These are phyloP conservation scores for Plantago elongata DNA, from an alignment of 257 asterid genomes.

Conservation along the genomic window DNA sequence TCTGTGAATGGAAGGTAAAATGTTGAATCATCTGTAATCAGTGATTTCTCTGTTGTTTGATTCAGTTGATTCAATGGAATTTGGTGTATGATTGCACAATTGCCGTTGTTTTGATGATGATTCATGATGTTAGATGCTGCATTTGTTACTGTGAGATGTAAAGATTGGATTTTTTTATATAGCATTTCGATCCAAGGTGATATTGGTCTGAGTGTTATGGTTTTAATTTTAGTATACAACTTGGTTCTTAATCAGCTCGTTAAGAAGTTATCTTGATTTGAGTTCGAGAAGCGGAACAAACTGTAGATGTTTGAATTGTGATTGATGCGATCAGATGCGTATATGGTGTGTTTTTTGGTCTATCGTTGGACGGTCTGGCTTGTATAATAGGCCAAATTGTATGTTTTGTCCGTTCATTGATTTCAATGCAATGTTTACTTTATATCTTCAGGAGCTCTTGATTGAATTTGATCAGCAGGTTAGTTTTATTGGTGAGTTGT, in stretches of 20 bases:
- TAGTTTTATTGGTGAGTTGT: too few species aligned
- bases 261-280: too few species aligned
- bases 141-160: not conserved
- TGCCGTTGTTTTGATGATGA: not conserved
- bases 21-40: not conserved
- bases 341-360: not conserved
- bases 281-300: too few species aligned
- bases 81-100: too few species aligned
- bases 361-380: not conserved
- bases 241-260: not conserved
- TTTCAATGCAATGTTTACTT: too few species aligned
- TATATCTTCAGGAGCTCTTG: too few species aligned
- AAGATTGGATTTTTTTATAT: too few species aligned
- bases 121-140: not conserved
- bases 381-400: too few species aligned
- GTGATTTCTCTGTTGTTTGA: too few species aligned
- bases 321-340: not conserved
- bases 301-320: too few species aligned
- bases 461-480: too few species aligned
- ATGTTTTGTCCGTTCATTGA: too few species aligned
- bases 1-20: conserved; percentile 77
- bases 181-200: not conserved
- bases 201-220: conserved; percentile 5
- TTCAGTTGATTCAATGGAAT: not conserved
- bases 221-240: not conserved